These are phyloP conservation scores for Agrocybe pediades DNA, from an alignment of 768 basidiomycete genomes.

Conservation along the genomic window DNA sequence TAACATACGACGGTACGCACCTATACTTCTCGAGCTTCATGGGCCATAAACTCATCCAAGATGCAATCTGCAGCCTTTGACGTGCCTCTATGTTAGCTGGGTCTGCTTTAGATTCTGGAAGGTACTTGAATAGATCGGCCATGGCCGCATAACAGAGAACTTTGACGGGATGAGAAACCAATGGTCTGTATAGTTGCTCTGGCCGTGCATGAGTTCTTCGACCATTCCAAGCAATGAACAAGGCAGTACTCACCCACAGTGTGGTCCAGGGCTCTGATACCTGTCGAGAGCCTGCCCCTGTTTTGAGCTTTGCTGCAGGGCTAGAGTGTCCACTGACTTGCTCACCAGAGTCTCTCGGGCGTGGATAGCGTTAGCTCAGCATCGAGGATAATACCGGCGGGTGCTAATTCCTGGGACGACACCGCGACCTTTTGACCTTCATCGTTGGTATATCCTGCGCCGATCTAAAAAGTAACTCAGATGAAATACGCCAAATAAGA, in stretches of 20 bases:
- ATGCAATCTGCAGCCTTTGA: conserved; percentile 70
- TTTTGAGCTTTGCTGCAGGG: conserved; percentile 1
- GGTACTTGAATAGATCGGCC: conserved; percentile 72
- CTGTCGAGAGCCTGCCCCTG: conserved; percentile 69
- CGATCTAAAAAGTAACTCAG: conserved; percentile 39
- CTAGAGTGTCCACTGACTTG: conserved; percentile 3
- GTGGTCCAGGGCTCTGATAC: conserved; percentile 79
- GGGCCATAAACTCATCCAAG: conserved; percentile 85
- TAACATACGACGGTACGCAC: conserved; percentile 28
- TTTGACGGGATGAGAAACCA: conserved; percentile 59
- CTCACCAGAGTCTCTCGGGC: conserved; percentile 74
- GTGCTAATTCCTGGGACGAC: conserved; percentile 56
- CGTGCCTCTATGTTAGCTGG: conserved; percentile 58
- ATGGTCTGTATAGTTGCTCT: conserved; percentile 68
- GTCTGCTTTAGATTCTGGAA: conserved; percentile 64
- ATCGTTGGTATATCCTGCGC: conserved; percentile 74
- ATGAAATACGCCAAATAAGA: neutral
- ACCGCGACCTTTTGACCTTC: conserved; percentile 66
- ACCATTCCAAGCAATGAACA: neutral
- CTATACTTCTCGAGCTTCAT: conserved; percentile 55
- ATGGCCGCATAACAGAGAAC: conserved; percentile 66
- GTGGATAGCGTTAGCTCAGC: conserved; percentile 73
- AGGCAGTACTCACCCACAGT: conserved; percentile 55
- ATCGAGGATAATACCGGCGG: conserved; percentile 76
- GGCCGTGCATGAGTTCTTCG: neutral